A percentile compares a stretch with the other conserved stretches of the same genome.
Conservation (phyloP, 257 asterid genomes). For the Scutellaria barbata region DNA sequence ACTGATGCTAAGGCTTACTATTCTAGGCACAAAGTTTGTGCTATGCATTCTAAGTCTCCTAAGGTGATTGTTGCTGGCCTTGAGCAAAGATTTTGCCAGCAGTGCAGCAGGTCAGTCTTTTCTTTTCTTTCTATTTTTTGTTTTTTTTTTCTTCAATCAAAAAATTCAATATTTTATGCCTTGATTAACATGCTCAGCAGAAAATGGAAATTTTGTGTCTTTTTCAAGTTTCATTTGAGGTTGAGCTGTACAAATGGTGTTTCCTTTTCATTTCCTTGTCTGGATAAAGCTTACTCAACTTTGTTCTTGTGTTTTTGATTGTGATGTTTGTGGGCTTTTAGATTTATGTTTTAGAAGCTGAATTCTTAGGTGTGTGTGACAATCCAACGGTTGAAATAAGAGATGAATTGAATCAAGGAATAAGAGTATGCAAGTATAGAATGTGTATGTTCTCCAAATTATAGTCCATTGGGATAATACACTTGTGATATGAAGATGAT, state of each 20-base stretch:
- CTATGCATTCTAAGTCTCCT: slow-evolving; percentile 81
- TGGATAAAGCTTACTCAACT: not conserved
- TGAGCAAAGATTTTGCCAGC: slow-evolving; percentile 98
- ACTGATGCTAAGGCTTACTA: slow-evolving; percentile 92
- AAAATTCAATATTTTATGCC: not conserved
- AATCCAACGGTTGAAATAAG: too few species aligned
- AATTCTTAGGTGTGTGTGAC: too few species aligned
- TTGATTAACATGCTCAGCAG: not conserved
- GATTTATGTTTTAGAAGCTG: too few species aligned
- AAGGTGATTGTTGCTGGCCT: slow-evolving; percentile 81
- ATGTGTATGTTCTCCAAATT: too few species aligned
- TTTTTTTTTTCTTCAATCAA: not conserved
- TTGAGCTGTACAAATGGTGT: slow-evolving; percentile 1
- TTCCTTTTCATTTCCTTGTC: slow-evolving; percentile 27
- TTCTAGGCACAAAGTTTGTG: slow-evolving; percentile 93
- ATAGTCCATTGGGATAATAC: too few species aligned
- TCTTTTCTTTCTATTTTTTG: not conserved
- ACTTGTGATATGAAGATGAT: too few species aligned
- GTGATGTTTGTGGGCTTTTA: slow-evolving; percentile 24
- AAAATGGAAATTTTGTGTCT: slow-evolving; percentile 3
- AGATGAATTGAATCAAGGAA: too few species aligned
- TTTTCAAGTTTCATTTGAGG: not conserved
- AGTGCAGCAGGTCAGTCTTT: slow-evolving; percentile 86
- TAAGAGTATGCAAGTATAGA: too few species aligned
- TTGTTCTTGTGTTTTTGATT: slow-evolving; percentile 19